These are phyloP conservation scores for Scutellaria galericulata DNA, from an alignment of 257 asterid species.

Conservation along the genomic window DNA sequence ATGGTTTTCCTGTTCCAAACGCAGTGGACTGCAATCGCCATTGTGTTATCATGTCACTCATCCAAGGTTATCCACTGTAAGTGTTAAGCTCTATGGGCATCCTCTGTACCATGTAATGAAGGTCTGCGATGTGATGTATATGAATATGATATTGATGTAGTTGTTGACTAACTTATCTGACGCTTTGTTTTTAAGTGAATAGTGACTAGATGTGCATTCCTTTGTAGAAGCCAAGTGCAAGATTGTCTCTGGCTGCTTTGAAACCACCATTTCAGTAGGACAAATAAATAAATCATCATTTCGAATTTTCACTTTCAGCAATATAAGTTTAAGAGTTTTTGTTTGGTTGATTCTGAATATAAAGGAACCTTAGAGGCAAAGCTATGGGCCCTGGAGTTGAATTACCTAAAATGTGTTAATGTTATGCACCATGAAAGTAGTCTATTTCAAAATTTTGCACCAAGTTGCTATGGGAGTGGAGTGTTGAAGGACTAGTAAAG, in stretches of 20 bases:
- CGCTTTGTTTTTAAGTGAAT: neutral
- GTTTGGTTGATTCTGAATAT: neutral
- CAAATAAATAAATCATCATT: neutral
- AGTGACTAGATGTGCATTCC: neutral
- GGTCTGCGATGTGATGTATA: neutral
- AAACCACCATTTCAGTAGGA: neutral
- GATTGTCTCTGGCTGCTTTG: neutral
- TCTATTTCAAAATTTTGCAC: slow-evolving; percentile 13
- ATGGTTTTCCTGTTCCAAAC: slow-evolving; percentile 91
- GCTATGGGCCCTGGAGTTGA: too few species aligned
- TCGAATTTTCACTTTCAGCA: neutral
- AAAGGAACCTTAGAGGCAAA: neutral
- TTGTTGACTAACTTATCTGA: too few species aligned
- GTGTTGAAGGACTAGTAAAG: slow-evolving; percentile 18
- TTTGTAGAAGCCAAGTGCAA: slow-evolving; percentile 18
- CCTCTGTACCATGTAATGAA: slow-evolving; percentile 17
- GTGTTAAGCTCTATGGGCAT: slow-evolving; percentile 37
- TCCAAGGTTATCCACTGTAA: slow-evolving; percentile 95
- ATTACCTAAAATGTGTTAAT: too few species aligned
- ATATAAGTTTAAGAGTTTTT: neutral
- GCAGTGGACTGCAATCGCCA: slow-evolving; percentile 98
- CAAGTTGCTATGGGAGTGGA: neutral
- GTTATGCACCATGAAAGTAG: neutral
- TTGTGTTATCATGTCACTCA: slow-evolving; percentile 92
- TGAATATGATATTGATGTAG: neutral